Percentiles rank a stretch among this genome's conserved stretches.
Conservation (phyloP, 495 filamentous ascomycete genomes). For the Echria macrotheca region DNA sequence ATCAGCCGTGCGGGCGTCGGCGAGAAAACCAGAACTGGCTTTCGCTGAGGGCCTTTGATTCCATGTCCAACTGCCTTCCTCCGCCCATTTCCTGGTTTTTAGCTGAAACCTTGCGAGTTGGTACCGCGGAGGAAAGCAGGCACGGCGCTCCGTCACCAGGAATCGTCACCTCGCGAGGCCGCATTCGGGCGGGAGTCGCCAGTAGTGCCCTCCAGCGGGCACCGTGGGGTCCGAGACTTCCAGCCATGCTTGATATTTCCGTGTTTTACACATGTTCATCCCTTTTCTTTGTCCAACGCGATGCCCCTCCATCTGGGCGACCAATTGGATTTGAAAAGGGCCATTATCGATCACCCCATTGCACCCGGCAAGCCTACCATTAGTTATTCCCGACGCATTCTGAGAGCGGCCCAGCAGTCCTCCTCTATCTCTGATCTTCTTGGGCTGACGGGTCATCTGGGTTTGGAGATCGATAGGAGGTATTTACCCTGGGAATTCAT, state of each 20-base stretch:
- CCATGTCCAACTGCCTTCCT: neutral
- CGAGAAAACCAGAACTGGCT: neutral
- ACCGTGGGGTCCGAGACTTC: neutral
- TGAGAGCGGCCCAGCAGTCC: too few relatives aligned
- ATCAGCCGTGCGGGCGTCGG: neutral
- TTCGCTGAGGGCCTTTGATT: neutral
- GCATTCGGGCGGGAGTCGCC: slow-evolving; percentile 1
- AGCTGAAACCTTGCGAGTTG: slow-evolving; percentile 1
- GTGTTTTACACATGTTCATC: neutral
- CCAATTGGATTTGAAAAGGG: neutral
- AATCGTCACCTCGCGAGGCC: neutral
- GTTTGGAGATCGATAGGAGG: neutral
- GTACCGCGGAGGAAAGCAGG: neutral
- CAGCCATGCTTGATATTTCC: too few relatives aligned
- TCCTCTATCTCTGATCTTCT: neutral
- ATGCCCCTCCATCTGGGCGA: neutral
- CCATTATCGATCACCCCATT: neutral
- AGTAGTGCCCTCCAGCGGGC: neutral
- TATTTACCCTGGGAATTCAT: slow-evolving; percentile 1
- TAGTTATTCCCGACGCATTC: neutral
- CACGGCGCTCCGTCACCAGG: neutral
- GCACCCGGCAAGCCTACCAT: neutral
- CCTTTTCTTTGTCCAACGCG: neutral
- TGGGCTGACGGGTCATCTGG: neutral
- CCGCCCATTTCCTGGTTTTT: neutral